phyloP scores from a whole-genome alignment of 2,329 filamentous ascomycete species.

The Plectosphaerella sp. region DNA sequence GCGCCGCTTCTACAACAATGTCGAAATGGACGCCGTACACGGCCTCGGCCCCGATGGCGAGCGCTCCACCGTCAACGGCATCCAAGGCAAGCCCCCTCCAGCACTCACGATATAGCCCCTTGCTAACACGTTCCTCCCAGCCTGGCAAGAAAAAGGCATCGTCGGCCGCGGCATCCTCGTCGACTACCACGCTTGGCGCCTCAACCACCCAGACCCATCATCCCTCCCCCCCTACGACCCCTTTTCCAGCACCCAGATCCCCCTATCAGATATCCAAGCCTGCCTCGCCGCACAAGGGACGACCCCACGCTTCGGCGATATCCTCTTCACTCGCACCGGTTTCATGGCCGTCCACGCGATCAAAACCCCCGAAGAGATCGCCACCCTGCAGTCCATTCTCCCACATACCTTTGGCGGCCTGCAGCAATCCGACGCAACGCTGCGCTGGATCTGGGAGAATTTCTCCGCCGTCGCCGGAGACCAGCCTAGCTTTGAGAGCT shows the following conservation, averaged over 20 bases:
- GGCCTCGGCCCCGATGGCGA: conserved; percentile 7
- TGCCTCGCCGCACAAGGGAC: conserved; percentile 12
- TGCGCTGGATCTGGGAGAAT: conserved; percentile 55
- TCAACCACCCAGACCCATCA: conserved; percentile 20
- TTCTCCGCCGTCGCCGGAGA: conserved; percentile 56
- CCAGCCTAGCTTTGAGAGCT: conserved; percentile 46
- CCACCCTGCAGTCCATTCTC: conserved; percentile 1
- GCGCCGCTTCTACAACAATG: conserved; percentile 25
- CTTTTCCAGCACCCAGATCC: conserved; percentile 10
- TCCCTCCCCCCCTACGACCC: conserved; percentile 13
- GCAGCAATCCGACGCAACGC: conserved; percentile 39
- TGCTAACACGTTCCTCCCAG: background rate
- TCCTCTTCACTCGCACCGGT: conserved; percentile 50
- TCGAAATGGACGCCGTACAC: conserved; percentile 45
- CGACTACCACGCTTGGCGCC: conserved; percentile 45
- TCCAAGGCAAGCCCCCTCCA: conserved; percentile 5
- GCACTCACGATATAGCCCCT: background rate
- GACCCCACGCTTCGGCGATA: conserved; percentile 39
- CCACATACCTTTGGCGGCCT: conserved; percentile 30
- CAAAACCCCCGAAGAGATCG: conserved; percentile 6
- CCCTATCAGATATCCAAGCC: conserved; percentile 9
- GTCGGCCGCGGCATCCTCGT: conserved; percentile 46
- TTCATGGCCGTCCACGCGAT: conserved; percentile 10
- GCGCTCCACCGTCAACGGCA: conserved; percentile 17
- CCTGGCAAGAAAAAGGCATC: conserved; percentile 28